phyloP scores from a whole-genome alignment of 768 basidiomycete species.

The Phlebiopsis gigantea region DNA sequence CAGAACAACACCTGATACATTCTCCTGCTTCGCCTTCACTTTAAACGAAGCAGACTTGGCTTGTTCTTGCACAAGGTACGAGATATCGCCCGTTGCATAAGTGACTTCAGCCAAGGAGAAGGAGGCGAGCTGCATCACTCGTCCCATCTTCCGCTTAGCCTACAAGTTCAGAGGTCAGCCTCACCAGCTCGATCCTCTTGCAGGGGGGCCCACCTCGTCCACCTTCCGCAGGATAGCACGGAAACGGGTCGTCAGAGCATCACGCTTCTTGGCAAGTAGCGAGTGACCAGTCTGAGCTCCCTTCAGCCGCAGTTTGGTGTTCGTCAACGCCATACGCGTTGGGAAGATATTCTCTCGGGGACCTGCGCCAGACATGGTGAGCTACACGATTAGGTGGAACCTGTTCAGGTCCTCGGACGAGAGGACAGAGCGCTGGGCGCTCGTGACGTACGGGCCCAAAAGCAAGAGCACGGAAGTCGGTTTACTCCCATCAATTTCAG shows the following conservation, averaged over 20 bases:
- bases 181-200: not conserved
- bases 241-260: constrained; percentile 93
- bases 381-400: not conserved
- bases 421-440: not conserved
- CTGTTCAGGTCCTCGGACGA: not conserved
- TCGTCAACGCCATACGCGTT: constrained; percentile 94
- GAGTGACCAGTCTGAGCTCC: constrained; percentile 95
- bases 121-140: constrained; percentile 97
- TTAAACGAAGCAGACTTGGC: constrained; percentile 88
- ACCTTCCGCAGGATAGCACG: constrained; percentile 92
- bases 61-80: constrained; percentile 96
- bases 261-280: constrained; percentile 93
- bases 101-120: constrained; percentile 99
- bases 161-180: constrained; percentile 26
- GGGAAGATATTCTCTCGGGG: constrained; percentile 93
- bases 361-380: constrained; percentile 84
- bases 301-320: constrained; percentile 86
- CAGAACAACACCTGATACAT: constrained; percentile 93
- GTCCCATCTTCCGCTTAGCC: constrained; percentile 99
- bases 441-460: constrained; percentile 3
- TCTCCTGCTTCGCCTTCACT: constrained; percentile 94
- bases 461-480: not conserved
- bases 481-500: not conserved
- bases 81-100: constrained; percentile 95
- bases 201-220: constrained; percentile 70